A percentile compares a stretch with the other conserved stretches of the same genome.
Conservation (phyloP, 1,139 yeast genomes). For the Suhomyces bribrorum region DNA sequence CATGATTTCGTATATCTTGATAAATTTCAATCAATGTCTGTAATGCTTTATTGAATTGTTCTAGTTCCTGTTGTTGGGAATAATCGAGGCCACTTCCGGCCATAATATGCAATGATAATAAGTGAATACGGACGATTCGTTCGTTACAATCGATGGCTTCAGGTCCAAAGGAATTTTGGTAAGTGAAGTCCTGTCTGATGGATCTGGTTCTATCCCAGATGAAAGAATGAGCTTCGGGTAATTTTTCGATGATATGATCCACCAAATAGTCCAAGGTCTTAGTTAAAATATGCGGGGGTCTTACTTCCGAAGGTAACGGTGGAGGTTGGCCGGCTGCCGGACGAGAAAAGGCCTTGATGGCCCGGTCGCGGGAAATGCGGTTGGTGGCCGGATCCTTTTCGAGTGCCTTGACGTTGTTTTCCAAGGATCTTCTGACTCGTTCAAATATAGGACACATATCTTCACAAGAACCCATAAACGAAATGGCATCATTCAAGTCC, state of each 20-base stretch:
- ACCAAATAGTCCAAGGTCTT: slow-evolving; percentile 70
- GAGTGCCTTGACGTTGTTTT: slow-evolving; percentile 78
- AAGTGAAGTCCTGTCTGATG: slow-evolving; percentile 94
- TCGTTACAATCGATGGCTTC: slow-evolving; percentile 95
- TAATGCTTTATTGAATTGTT: slow-evolving; percentile 88
- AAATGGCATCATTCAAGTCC: slow-evolving; percentile 80
- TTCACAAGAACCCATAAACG: slow-evolving; percentile 81
- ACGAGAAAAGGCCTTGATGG: slow-evolving; percentile 91
- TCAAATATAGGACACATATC: slow-evolving; percentile 97
- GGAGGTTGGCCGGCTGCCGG: slow-evolving; percentile 99
- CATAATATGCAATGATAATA: slow-evolving; percentile 82
- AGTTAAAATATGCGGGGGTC: slow-evolving; percentile 80
- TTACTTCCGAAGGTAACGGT: slow-evolving; percentile 93
- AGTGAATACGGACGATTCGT: slow-evolving; percentile 84
- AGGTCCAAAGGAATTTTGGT: slow-evolving; percentile 90
- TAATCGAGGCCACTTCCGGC: slow-evolving; percentile 75
- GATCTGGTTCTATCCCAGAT: slow-evolving; percentile 99
- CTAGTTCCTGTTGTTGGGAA: slow-evolving; percentile 93
- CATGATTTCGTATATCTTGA: slow-evolving; percentile 71
- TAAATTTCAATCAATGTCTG: slow-evolving; percentile 90
- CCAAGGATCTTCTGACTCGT: slow-evolving; percentile 83
- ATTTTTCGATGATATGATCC: slow-evolving; percentile 56
- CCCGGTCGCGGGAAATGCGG: slow-evolving; percentile 61
- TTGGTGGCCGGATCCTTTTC: slow-evolving; percentile 71
- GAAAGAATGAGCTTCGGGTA: slow-evolving; percentile 88